phyloP scores from a whole-genome alignment of 768 basidiomycete species.

The Rubroboletus satanas region DNA sequence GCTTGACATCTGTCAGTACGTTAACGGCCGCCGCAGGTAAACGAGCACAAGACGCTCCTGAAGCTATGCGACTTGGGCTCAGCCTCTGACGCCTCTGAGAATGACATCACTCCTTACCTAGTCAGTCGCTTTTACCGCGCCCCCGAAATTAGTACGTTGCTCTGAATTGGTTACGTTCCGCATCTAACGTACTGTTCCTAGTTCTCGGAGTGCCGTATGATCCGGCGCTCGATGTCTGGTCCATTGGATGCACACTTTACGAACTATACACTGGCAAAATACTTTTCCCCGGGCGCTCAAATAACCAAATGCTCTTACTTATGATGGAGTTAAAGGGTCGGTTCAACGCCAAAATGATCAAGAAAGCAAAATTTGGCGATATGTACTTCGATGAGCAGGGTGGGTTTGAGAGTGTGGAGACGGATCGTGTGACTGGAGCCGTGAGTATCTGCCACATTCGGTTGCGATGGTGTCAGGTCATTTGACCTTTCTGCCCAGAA shows the following conservation, averaged over 20 bases:
- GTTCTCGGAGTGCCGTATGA: slow-evolving; percentile 96
- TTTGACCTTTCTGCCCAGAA: slow-evolving; percentile 50
- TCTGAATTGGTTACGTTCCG: background rate
- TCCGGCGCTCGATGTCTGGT: slow-evolving; percentile 92
- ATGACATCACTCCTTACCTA: slow-evolving; percentile 96
- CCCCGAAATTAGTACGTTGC: slow-evolving; percentile 88
- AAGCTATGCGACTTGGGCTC: slow-evolving; percentile 98
- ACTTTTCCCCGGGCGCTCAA: slow-evolving; percentile 92
- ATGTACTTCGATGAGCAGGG: slow-evolving; percentile 93
- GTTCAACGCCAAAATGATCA: slow-evolving; percentile 91
- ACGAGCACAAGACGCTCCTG: slow-evolving; percentile 87
- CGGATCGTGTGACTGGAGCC: slow-evolving; percentile 75
- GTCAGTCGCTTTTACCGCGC: slow-evolving; percentile 97
- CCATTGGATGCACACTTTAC: slow-evolving; percentile 95
- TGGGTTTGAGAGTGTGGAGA: slow-evolving; percentile 79
- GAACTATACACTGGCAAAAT: slow-evolving; percentile 96
- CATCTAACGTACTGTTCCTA: slow-evolving; percentile 33
- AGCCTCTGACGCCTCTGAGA: slow-evolving; percentile 90
- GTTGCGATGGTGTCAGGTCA: slow-evolving; percentile 5
- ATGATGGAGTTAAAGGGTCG: slow-evolving; percentile 99
- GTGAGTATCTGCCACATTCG: slow-evolving; percentile 46
- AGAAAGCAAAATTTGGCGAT: slow-evolving; percentile 89
- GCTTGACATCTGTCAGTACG: slow-evolving; percentile 13
- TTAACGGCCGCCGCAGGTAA: slow-evolving; percentile 56
- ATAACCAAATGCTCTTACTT: slow-evolving; percentile 94